These are phyloP conservation scores for Ogataea corticis DNA, from an alignment of 805 yeast genomes.

Conservation along the genomic window DNA sequence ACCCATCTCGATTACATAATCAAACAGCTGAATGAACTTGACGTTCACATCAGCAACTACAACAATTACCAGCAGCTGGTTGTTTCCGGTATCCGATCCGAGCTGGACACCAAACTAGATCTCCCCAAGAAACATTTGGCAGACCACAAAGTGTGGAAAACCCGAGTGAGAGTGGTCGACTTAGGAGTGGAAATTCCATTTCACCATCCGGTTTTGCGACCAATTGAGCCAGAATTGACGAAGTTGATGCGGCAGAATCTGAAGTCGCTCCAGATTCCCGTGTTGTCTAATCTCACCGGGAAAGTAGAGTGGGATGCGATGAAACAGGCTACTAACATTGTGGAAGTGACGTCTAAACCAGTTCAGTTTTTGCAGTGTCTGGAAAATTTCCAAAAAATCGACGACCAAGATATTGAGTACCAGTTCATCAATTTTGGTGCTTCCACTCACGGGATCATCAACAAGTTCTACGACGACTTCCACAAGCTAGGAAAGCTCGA, in stretches of 20 bases:
- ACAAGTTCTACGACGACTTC: slow-evolving; percentile 26
- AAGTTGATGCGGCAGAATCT: slow-evolving; percentile 12
- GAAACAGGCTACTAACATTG: slow-evolving; percentile 29
- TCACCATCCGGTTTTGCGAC: slow-evolving; percentile 33
- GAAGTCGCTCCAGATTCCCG: slow-evolving; percentile 25
- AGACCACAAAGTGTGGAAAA: slow-evolving; percentile 22
- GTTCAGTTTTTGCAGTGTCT: slow-evolving; percentile 36
- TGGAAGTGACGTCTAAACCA: slow-evolving; percentile 33
- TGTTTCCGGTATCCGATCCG: slow-evolving; percentile 29
- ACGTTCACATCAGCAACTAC: slow-evolving; percentile 31
- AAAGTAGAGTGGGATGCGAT: slow-evolving; percentile 17
- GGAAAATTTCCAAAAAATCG: slow-evolving; percentile 21
- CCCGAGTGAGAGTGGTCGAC: slow-evolving; percentile 29
- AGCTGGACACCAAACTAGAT: slow-evolving; percentile 17
- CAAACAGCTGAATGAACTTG: slow-evolving; percentile 16
- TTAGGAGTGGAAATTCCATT: slow-evolving; percentile 35
- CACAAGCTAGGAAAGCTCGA: slow-evolving; percentile 7
- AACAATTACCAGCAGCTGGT: slow-evolving; percentile 38
- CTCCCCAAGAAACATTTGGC: slow-evolving; percentile 17
- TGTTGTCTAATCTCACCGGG: slow-evolving; percentile 34
- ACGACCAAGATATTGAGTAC: slow-evolving; percentile 6
- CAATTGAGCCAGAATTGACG: slow-evolving; percentile 28
- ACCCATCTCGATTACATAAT: slow-evolving; percentile 22
- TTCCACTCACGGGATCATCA: slow-evolving; percentile 30
- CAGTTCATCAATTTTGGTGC: slow-evolving; percentile 34